These are phyloP conservation scores for Candida gorgasii DNA, from an alignment of 805 yeast genomes.

Conservation along the genomic window DNA sequence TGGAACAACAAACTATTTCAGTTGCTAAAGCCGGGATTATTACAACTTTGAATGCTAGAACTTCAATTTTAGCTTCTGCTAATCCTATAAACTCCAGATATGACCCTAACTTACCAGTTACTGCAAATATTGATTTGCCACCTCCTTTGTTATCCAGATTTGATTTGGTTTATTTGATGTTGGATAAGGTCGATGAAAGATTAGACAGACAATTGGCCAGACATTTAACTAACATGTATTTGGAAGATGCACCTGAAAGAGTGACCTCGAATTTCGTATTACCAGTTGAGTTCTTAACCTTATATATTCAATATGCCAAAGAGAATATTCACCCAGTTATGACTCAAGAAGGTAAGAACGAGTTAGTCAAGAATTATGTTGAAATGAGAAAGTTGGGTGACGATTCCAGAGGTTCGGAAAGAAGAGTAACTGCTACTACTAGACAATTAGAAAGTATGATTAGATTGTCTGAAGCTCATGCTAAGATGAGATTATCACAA, in stretches of 20 bases:
- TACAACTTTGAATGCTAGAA: constrained; percentile 94
- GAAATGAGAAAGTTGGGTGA: constrained; percentile 94
- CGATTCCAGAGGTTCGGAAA: constrained; percentile 80
- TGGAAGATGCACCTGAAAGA: constrained; percentile 80
- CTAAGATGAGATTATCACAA: constrained; percentile 84
- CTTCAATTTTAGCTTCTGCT: constrained; percentile 94
- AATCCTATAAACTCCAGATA: constrained; percentile 96
- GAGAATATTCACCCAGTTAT: constrained; percentile 79
- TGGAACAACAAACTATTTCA: constrained; percentile 98
- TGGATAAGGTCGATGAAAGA: constrained; percentile 88
- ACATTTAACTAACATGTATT: constrained; percentile 88
- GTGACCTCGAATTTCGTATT: constrained; percentile 68
- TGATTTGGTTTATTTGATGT: constrained; percentile 87
- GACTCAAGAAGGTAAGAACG: constrained; percentile 77
- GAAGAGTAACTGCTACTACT: constrained; percentile 95
- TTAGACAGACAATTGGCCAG: constrained; percentile 83
- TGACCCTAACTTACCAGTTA: constrained; percentile 92
- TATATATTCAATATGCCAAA: constrained; percentile 92
- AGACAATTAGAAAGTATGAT: constrained; percentile 96
- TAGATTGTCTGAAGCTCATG: constrained; percentile 93
- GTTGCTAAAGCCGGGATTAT: constrained; percentile 98
- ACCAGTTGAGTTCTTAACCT: constrained; percentile 84
- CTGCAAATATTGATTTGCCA: constrained; percentile 93
- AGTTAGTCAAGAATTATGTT: constrained; percentile 84
- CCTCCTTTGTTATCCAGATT: constrained; percentile 95